These are phyloP conservation scores for Oxalis stricta DNA, from an alignment of 441 rosid genomes.

Conservation along the genomic window DNA sequence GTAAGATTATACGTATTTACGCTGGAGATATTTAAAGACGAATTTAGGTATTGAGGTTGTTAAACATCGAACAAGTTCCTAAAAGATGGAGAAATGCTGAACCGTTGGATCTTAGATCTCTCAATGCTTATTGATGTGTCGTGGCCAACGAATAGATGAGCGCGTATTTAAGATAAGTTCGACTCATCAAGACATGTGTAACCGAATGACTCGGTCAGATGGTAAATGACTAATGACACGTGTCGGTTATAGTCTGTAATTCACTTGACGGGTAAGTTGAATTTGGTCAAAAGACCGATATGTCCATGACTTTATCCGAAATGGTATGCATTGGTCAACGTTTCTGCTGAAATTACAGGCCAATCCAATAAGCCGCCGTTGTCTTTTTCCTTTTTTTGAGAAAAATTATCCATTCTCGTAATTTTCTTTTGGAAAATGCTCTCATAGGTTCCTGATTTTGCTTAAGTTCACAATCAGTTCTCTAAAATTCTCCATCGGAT, in stretches of 20 bases:
- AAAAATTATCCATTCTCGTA: too few relatives aligned
- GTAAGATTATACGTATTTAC: too few relatives aligned
- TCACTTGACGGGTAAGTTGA: slow-evolving; percentile 27
- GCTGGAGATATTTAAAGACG: slow-evolving; percentile 21
- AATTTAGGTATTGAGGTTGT: not conserved
- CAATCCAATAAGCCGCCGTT: too few relatives aligned
- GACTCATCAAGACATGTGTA: slow-evolving; percentile 25
- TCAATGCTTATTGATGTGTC: slow-evolving; percentile 3
- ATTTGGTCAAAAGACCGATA: not conserved
- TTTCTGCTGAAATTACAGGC: too few relatives aligned
- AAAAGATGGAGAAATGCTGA: slow-evolving; percentile 9
- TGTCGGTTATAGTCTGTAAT: slow-evolving; percentile 10
- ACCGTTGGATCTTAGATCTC: slow-evolving; percentile 31
- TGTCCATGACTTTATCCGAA: too few relatives aligned
- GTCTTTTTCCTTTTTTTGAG: too few relatives aligned
- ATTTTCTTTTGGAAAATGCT: too few relatives aligned
- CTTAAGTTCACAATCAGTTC: too few relatives aligned
- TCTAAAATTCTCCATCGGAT: too few relatives aligned
- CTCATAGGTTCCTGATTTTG: too few relatives aligned
- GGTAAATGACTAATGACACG: slow-evolving; percentile 1
- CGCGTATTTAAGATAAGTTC: slow-evolving; percentile 47
- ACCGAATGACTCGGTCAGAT: slow-evolving; percentile 9
- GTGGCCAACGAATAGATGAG: slow-evolving; percentile 26
- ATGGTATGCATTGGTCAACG: too few relatives aligned
- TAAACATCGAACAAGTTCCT: slow-evolving; percentile 19